A percentile compares a stretch with the other conserved stretches of the same genome.
phyloP scores from a whole-genome alignment of 1,284 basidiomycete species.

The Ceratobasidium sp. region DNA sequence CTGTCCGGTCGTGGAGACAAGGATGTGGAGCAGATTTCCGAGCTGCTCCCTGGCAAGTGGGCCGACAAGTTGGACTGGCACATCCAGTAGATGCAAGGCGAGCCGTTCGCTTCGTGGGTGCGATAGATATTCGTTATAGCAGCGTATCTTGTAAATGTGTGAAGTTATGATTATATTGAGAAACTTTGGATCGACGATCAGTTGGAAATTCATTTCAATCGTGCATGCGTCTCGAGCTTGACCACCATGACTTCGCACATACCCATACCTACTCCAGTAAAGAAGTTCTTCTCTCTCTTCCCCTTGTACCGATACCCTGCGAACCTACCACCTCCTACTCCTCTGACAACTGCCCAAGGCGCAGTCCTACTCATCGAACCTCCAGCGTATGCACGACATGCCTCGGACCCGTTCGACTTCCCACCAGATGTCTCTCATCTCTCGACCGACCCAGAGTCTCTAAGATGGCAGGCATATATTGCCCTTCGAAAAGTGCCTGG shows the following conservation, averaged over 20 bases:
- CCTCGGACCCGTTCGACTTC: slow-evolving; percentile 51
- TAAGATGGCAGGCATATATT: slow-evolving; percentile 84
- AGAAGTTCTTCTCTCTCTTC: slow-evolving; percentile 43
- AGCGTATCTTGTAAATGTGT: slow-evolving; percentile 1
- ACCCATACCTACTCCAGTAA: slow-evolving; percentile 40
- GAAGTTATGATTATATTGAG: slow-evolving; percentile 15
- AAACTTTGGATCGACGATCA: neutral
- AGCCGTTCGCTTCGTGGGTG: neutral
- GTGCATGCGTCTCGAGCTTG: slow-evolving; percentile 6
- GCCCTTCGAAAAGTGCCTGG: slow-evolving; percentile 65
- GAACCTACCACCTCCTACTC: slow-evolving; percentile 24
- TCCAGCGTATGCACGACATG: slow-evolving; percentile 39
- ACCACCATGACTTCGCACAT: slow-evolving; percentile 26
- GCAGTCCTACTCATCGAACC: slow-evolving; percentile 35
- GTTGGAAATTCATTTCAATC: slow-evolving; percentile 11
- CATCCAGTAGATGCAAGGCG: slow-evolving; percentile 44
- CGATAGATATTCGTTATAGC: neutral
- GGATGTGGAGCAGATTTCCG: slow-evolving; percentile 90
- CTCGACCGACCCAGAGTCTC: slow-evolving; percentile 77
- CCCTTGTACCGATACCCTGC: slow-evolving; percentile 40
- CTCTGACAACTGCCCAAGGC: slow-evolving; percentile 17
- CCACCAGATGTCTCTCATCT: slow-evolving; percentile 61
- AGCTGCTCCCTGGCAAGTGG: slow-evolving; percentile 84
- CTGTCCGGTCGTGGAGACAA: slow-evolving; percentile 92
- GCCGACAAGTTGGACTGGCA: slow-evolving; percentile 91